Percentiles rank a stretch among this genome's conserved stretches.
phyloP scores from a whole-genome alignment of 805 yeast species.

The Zygosaccharomyces pseudorouxii region DNA sequence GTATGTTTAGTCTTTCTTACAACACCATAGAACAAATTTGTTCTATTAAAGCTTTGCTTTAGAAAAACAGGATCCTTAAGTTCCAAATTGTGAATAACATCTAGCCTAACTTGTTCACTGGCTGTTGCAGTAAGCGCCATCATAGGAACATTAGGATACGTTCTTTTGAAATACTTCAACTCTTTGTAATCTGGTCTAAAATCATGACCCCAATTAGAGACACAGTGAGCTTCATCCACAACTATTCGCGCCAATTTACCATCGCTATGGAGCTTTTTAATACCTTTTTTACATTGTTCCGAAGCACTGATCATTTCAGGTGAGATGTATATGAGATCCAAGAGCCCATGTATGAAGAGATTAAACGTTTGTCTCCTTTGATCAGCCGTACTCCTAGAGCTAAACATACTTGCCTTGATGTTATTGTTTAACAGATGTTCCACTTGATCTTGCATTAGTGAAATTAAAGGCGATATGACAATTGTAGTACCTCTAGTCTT shows the following conservation, averaged over 20 bases:
- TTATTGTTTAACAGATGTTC: slow-evolving; percentile 63
- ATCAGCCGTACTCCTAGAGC: slow-evolving; percentile 62
- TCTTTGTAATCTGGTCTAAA: slow-evolving; percentile 93
- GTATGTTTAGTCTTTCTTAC: slow-evolving; percentile 54
- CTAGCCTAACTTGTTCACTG: slow-evolving; percentile 80
- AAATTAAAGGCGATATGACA: slow-evolving; percentile 90
- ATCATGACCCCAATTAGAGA: slow-evolving; percentile 98
- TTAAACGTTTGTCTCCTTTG: slow-evolving; percentile 62
- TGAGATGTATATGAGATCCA: slow-evolving; percentile 79
- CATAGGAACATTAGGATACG: slow-evolving; percentile 77
- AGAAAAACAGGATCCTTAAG: slow-evolving; percentile 58
- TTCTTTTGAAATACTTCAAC: slow-evolving; percentile 62
- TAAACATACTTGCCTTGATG: slow-evolving; percentile 83
- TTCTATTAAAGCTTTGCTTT: slow-evolving; percentile 89
- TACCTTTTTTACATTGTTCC: slow-evolving; percentile 57
- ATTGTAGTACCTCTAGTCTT: slow-evolving; percentile 77
- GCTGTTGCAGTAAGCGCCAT: slow-evolving; percentile 99
- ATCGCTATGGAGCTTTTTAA: slow-evolving; percentile 51
- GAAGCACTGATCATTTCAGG: slow-evolving; percentile 92
- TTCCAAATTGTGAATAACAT: slow-evolving; percentile 73
- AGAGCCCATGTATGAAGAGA: slow-evolving; percentile 56
- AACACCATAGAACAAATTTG: slow-evolving; percentile 77
- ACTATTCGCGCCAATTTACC: slow-evolving; percentile 74
- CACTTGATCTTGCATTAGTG: slow-evolving; percentile 97
- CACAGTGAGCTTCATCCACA: slow-evolving; percentile 97